Evolutionary conservation across 306 rosid species (phyloP).

Genomic region (Inga oerstediana): DNA sequence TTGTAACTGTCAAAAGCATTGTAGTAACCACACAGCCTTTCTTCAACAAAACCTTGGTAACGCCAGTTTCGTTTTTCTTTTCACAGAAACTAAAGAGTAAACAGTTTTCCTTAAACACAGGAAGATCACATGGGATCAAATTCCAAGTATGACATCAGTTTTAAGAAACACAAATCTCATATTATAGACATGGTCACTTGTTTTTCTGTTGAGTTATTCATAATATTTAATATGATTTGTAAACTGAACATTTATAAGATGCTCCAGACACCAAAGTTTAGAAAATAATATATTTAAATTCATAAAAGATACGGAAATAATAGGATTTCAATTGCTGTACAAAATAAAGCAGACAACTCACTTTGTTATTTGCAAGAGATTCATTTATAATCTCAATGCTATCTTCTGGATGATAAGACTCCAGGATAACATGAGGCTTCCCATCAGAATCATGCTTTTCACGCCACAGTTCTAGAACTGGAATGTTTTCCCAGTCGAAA

Average conservation of each 20-base stretch:
- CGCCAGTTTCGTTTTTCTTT: neutral
- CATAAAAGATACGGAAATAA: constrained; percentile 9
- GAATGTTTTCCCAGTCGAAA: constrained; percentile 73
- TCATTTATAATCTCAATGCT: constrained; percentile 59
- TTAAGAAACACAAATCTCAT: neutral
- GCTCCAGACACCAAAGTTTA: constrained; percentile 8
- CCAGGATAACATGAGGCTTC: constrained; percentile 57
- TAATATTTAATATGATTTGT: neutral
- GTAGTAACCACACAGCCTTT: neutral
- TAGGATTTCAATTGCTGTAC: constrained; percentile 4
- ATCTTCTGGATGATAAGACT: constrained; percentile 74
- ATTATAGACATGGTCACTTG: neutral
- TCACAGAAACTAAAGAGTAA: neutral
- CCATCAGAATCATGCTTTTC: constrained; percentile 57
- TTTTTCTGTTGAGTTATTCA: neutral
- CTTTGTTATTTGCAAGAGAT: constrained; percentile 75
- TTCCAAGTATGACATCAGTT: constrained; percentile 19
- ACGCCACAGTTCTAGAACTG: constrained; percentile 82
- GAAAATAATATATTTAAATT: constrained; percentile 1
- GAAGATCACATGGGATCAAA: neutral
- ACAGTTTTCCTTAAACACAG: neutral
- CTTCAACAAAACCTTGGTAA: neutral
- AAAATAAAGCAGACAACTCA: constrained; percentile 45
- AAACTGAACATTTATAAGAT: neutral
- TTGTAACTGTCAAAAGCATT: constrained; percentile 17